These are phyloP conservation scores for Cavenderia fasciculata DNA, from an alignment of 78 protist genomes.

Conservation along the genomic window DNA sequence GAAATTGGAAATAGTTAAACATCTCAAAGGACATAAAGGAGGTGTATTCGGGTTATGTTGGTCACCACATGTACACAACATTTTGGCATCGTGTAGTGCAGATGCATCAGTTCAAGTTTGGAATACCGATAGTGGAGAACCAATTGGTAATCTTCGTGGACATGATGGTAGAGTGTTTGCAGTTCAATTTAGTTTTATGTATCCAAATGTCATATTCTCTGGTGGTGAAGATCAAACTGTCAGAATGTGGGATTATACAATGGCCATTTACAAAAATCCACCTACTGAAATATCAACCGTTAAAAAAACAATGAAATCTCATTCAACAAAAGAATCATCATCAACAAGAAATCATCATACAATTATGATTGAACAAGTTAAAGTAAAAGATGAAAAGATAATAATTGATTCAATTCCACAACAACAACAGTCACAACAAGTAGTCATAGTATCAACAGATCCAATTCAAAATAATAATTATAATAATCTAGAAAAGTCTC, in stretches of 20 bases:
- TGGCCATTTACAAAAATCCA: neutral
- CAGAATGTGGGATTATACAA: conserved; percentile 51
- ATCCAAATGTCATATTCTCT: conserved; percentile 20
- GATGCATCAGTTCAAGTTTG: conserved; percentile 56
- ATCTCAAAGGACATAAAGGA: conserved; percentile 15
- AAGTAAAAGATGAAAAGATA: too few species aligned
- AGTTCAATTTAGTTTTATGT: conserved; percentile 17
- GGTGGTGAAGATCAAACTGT: conserved; percentile 81
- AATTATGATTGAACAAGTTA: too few species aligned
- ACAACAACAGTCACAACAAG: too few species aligned
- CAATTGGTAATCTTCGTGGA: conserved; percentile 41
- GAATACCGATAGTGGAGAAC: conserved; percentile 26
- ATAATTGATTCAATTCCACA: too few species aligned
- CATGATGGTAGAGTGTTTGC: conserved; percentile 67
- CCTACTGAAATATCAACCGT: neutral
- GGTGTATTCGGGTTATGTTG: conserved; percentile 43
- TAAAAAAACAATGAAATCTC: neutral
- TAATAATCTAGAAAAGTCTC: too few species aligned
- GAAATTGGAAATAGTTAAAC: neutral
- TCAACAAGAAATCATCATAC: too few species aligned
- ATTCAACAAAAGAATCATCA: too few species aligned
- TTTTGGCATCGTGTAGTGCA: conserved; percentile 12
- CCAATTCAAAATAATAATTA: neutral
- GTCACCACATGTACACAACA: conserved; percentile 27
- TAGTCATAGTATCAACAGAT: neutral